phyloP scores from a whole-genome alignment of 257 asterid genomes.

The Vinca minor region DNA sequence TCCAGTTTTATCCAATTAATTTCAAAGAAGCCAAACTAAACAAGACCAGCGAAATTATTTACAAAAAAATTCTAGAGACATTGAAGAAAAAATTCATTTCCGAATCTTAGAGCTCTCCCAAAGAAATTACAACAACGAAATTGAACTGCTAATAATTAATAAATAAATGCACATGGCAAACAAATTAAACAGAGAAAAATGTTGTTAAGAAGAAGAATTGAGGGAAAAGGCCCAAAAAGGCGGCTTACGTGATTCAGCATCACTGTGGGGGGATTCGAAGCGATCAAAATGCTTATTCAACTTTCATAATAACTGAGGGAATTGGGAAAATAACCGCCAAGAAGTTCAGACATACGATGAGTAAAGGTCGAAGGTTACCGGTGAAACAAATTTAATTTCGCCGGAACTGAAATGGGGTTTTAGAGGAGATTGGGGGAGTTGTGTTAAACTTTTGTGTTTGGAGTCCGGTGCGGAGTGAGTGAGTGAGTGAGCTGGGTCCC shows the following conservation, averaged over 20 bases:
- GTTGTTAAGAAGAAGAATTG: not conserved
- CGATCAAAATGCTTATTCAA: slow-evolving; percentile 2
- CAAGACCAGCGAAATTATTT: too few relatives aligned
- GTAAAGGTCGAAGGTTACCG: not conserved
- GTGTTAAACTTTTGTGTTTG: slow-evolving; percentile 36
- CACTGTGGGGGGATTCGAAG: not conserved
- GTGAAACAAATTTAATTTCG: not conserved
- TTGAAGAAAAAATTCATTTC: not conserved
- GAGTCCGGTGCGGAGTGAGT: slow-evolving; percentile 78
- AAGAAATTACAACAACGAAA: not conserved
- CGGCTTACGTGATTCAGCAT: slow-evolving; percentile 14
- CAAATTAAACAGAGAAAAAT: not conserved
- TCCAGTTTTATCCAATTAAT: not conserved
- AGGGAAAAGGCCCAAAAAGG: too few relatives aligned
- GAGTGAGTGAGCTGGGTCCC: too few relatives aligned
- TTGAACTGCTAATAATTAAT: not conserved
- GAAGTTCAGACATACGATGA: not conserved
- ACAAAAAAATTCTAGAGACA: too few relatives aligned
- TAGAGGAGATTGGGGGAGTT: too few relatives aligned
- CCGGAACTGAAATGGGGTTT: slow-evolving; percentile 30
- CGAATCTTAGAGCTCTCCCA: too few relatives aligned
- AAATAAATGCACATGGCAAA: not conserved
- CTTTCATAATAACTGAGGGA: not conserved
- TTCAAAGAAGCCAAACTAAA: not conserved
- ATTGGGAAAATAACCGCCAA: slow-evolving; percentile 10